These are phyloP conservation scores for Calonectria multiphialidica DNA, from an alignment of 2,329 filamentous ascomycete species.

Conservation along the genomic window DNA sequence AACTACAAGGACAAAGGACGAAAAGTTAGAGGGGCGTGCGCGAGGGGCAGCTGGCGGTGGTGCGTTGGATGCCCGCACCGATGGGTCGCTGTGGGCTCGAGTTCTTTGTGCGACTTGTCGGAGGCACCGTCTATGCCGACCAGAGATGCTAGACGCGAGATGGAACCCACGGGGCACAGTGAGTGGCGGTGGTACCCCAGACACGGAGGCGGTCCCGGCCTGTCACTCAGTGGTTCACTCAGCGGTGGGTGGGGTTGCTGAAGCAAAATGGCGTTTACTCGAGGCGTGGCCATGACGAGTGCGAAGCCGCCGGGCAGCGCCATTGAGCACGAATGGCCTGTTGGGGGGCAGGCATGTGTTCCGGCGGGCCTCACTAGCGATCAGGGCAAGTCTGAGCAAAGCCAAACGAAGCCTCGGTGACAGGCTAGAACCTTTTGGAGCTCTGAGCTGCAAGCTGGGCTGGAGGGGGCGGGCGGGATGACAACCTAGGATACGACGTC, in stretches of 20 bases:
- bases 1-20: background rate
- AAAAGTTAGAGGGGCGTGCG: background rate
- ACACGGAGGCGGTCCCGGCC: slow-evolving; percentile 7
- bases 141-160: background rate
- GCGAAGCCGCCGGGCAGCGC: background rate
- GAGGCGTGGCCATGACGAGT: slow-evolving; percentile 6
- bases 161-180: slow-evolving; percentile 18
- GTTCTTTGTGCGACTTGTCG: background rate
- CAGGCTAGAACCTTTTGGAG: background rate
- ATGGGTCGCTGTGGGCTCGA: background rate
- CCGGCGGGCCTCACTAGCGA: background rate
- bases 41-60: background rate
- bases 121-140: background rate
- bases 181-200: slow-evolving; percentile 15
- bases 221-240: background rate
- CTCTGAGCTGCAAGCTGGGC: background rate
- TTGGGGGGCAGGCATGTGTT: background rate
- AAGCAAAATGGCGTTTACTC: slow-evolving; percentile 1
- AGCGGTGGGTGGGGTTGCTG: background rate
- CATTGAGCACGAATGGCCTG: background rate
- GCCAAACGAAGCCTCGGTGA: background rate
- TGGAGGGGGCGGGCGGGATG: slow-evolving; percentile 16
- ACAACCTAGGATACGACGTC: slow-evolving; percentile 20
- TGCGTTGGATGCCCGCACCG: background rate
- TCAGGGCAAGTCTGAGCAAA: background rate